A percentile compares a stretch with the other conserved stretches of the same genome.
These are phyloP conservation scores for Ceratocystis cacaofunesta DNA, from an alignment of 2,329 filamentous ascomycete species.

Conservation along the genomic window DNA sequence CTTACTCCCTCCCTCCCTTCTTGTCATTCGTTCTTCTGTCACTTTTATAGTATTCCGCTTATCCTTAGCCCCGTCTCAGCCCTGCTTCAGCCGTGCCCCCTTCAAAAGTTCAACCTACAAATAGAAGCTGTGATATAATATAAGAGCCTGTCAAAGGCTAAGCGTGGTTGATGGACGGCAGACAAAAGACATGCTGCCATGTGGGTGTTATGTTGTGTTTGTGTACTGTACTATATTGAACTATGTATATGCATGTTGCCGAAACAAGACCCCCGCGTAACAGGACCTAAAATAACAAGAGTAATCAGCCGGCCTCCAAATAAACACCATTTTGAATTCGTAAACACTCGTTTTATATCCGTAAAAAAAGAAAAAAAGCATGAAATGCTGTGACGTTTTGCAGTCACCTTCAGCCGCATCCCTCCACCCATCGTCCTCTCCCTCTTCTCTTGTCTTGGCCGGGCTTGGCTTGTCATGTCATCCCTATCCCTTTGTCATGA, in stretches of 20 bases:
- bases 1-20: not conserved
- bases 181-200: not conserved
- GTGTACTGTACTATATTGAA: no score
- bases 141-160: not conserved
- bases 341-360: slow-evolving; percentile 5
- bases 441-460: no score
- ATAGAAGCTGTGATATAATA: not conserved
- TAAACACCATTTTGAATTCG: not conserved
- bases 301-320: not conserved
- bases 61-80: not conserved
- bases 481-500: not conserved
- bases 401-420: not conserved
- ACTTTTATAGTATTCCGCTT: not conserved
- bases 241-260: not conserved
- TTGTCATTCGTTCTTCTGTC: not conserved
- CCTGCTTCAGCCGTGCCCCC: not conserved
- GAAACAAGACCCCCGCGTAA: not conserved
- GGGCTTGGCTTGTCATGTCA: not conserved
- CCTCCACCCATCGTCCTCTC: not conserved
- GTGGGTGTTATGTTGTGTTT: not conserved
- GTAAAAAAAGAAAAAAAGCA: not conserved
- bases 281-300: not conserved
- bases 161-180: not conserved
- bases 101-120: not conserved
- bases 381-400: not conserved